Evolutionary conservation across 169 alveolate species (phyloP), one percentile per base, ranked within the genome.

Genomic region (Perkinsus chesapeaki): DNA sequence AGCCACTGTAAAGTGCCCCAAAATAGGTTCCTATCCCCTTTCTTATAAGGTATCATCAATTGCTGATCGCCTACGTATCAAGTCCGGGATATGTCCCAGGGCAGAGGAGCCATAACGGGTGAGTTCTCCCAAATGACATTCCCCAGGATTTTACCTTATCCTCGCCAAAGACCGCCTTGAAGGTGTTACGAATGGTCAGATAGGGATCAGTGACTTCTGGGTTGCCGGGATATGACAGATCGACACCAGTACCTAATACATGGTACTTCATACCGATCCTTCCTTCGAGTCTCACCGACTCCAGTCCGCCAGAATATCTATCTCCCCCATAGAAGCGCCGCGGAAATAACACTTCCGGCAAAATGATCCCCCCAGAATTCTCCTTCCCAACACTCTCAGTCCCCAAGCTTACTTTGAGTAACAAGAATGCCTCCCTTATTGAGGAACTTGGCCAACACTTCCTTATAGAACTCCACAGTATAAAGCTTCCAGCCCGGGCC

Each of bases 401-500:
- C 60, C 12, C 5, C 37, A 39, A 5, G 47, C 3, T 93, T 92
- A 27, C 93, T 73, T 38, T 92, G 94, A n/a, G 94, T 92, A 82
- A 31, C 39, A 27, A 92, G 37, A 37, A 92, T 72, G 16, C 92
- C 94, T 23, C 90, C 73, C 19, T 82, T 93, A 12, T 39, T 93
- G 1, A n/a, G 39, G 73, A 92, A 39, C 12, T 39, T 73, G n/a
- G 7, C 73, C 73, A 73, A 39, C 37, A 92, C 72, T 34, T 73
- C 48, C 93, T 37, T 31, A 93, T 92, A 92, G 48, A 92, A 92
- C 73, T 92, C 94, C n/a, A 73, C 47, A 36, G 94, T 92, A 38
- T 92, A 92, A 10, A 92, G 37, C 31, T 73, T 31, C 94, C 94
- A 92, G 47, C 94, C 94, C 43, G 94, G 94, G 27, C 94, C 94